phyloP scores from a whole-genome alignment of 352 stramenopile genomes.

The Globisporangium cylindrosporum region DNA sequence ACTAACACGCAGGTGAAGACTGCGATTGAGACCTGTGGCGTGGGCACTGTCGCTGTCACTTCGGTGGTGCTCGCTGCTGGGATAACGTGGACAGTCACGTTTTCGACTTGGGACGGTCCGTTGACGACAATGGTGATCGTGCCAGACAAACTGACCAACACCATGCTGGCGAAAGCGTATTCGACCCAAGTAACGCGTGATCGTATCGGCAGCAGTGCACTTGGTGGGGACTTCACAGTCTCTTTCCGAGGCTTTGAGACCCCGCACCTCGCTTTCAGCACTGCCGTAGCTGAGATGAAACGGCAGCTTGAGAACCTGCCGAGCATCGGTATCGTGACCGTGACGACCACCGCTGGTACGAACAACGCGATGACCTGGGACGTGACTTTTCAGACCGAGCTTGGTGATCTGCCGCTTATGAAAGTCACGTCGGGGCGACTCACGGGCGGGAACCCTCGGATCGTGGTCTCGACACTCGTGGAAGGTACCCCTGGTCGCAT shows the following conservation, averaged over 20 bases:
- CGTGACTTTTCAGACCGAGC: conserved; percentile 91
- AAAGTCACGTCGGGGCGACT: conserved; percentile 87
- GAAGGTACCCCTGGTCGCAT: conserved; percentile 89
- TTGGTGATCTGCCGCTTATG: conserved; percentile 93
- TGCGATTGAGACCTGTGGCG: conserved; percentile 51
- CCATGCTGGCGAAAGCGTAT: conserved; percentile 38
- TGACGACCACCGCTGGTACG: conserved; percentile 40
- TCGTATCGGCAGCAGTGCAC: conserved; percentile 37
- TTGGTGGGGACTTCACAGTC: conserved; percentile 82
- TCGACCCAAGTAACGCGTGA: conserved; percentile 45
- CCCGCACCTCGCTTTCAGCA: conserved; percentile 47
- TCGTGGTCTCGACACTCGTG: conserved; percentile 72
- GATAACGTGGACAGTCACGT: conserved; percentile 68
- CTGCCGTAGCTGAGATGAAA: conserved; percentile 72
- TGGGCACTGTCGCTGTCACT: conserved; percentile 52
- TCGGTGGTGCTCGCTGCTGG: conserved; percentile 38
- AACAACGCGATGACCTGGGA: conserved; percentile 85
- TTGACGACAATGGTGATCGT: conserved; percentile 56
- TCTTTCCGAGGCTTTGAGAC: conserved; percentile 81
- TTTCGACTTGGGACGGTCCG: conserved; percentile 43
- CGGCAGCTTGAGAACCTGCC: conserved; percentile 87
- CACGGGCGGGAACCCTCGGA: conserved; percentile 49
- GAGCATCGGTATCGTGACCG: conserved; percentile 73
- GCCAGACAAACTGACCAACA: conserved; percentile 56
- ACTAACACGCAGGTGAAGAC: conserved; percentile 40